These are phyloP conservation scores for Tolypocladium tundrense DNA, from an alignment of 2,329 filamentous ascomycete species.

Conservation along the genomic window DNA sequence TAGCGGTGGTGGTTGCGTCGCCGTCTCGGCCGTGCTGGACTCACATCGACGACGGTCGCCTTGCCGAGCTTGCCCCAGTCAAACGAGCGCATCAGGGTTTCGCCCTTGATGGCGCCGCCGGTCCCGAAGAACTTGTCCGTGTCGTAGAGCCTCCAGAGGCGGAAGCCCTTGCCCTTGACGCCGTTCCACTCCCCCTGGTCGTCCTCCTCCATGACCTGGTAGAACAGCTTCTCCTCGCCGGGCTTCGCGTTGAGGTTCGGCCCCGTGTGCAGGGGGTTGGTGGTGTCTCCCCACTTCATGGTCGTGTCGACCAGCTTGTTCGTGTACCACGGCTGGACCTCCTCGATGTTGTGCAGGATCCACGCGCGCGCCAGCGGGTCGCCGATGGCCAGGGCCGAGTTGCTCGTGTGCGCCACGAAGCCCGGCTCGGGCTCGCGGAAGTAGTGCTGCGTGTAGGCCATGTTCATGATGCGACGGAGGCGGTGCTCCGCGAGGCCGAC, in stretches of 20 bases:
- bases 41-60: neutral
- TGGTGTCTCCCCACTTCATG: neutral
- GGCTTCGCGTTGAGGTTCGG: neutral
- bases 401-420: neutral
- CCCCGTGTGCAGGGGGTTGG: neutral
- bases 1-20: neutral
- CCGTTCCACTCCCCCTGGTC: neutral
- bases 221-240: neutral
- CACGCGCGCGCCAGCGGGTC: neutral
- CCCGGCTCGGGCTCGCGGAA: neutral
- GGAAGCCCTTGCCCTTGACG: neutral
- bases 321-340: neutral
- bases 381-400: neutral
- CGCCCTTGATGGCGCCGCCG: neutral
- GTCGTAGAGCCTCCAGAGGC: neutral
- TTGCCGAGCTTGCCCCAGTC: neutral
- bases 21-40: neutral
- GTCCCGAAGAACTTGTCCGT: neutral
- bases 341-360: neutral
- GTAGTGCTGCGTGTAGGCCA: neutral
- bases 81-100: neutral
- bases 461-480: neutral
- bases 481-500: neutral
- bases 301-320: neutral
- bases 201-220: neutral